Evolutionary conservation across 1,284 basidiomycete genomes (phyloP), one percentile per base, ranked within the genome.

Genomic region (Mycosarcoma mackinlayi): DNA sequence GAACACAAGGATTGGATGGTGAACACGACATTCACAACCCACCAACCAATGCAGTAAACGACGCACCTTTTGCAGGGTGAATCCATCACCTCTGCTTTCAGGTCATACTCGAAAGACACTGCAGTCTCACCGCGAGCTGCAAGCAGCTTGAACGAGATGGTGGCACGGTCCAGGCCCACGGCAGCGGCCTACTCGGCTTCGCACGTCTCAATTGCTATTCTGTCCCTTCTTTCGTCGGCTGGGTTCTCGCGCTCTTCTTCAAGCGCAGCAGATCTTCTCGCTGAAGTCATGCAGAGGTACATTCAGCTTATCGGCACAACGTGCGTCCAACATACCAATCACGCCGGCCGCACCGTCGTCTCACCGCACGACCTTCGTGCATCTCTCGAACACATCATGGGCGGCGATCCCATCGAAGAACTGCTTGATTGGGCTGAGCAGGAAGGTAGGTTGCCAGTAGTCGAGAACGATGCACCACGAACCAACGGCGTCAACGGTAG

Each of bases 261-360:
- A 13, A 52, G 64, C 34, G 73, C 75, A 11, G 62, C 58, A 21
- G 49, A 64, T 9, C 41, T 79, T 9, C 53, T 77, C 25, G 50
- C 73, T 13, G 75, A 79, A 37, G 42, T 79, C 4, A 61, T 76
- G 53, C 75, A 79, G 38, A 53, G 75, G 6, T 79, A 73, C 35
- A 59, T 79, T 1, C 60, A 69, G 35, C 59, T 76, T 35, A 49
- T 75, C 3, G 66, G 59, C 3, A 58, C 63, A 1, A 56, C 58
- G 5, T 64, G 58, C 25, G 73, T 67, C 1, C 56, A 68, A 31
- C 63, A 68, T 13, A 68, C 73, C 16, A 66, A 73, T 16, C 73
- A 73, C 19, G 61, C 61, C 4, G 73, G 73, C 11, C 68, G 77
- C 18, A 55, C 38, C 11, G 25, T 58, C 9, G 28, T 63, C 14